Evolutionary conservation across 176 grass and related monocot species (phyloP).

Genomic region (Musa beccarii): DNA sequence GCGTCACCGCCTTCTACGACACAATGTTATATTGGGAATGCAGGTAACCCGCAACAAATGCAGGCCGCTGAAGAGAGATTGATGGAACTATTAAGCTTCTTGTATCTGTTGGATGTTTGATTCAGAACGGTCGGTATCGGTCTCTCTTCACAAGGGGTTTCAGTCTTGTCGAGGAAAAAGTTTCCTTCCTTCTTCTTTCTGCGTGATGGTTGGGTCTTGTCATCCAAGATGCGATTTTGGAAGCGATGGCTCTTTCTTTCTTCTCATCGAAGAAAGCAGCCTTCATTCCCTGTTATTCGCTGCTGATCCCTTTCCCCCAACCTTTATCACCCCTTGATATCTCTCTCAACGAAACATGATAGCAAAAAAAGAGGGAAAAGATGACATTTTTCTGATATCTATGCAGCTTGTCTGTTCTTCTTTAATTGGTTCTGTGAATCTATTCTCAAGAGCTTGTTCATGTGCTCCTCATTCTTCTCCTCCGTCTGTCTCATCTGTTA

Average conservation of each 20-base stretch:
- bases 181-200: slow-evolving; percentile 24
- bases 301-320: background rate
- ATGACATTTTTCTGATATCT: slow-evolving; percentile 9
- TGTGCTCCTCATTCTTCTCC: background rate
- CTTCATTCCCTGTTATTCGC: too few species aligned
- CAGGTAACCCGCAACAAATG: background rate
- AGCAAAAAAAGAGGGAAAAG: background rate
- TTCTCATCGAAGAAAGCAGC: background rate
- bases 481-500: background rate
- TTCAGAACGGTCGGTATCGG: slow-evolving; percentile 1
- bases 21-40: background rate
- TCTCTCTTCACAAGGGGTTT: slow-evolving; percentile 19
- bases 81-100: background rate
- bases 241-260: background rate
- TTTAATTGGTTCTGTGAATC: slow-evolving; percentile 19
- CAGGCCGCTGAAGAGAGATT: too few species aligned
- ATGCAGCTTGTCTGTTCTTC: slow-evolving; percentile 28
- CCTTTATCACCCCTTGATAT: background rate
- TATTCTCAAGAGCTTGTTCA: background rate
- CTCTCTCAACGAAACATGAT: background rate
- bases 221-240: background rate
- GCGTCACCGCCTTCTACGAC: background rate
- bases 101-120: slow-evolving; percentile 21
- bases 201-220: background rate
- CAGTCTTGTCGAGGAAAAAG: slow-evolving; percentile 31